Evolutionary conservation across 441 rosid genomes (phyloP).

Genomic region (Viola pubescens): DNA sequence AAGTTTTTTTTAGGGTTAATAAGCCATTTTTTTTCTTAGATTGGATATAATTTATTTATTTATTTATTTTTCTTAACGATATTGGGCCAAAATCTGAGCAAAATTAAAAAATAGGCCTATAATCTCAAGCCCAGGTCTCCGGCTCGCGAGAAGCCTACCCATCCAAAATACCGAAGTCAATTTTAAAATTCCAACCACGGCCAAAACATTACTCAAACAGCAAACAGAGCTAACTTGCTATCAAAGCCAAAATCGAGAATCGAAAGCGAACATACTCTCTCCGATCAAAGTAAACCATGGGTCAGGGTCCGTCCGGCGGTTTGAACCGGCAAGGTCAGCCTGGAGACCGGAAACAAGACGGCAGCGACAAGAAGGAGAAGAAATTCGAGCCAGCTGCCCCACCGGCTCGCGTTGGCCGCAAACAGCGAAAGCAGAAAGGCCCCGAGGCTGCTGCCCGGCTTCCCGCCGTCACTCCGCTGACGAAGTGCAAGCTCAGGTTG

Average conservation of each 20-base stretch:
- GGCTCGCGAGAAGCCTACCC: too few species aligned
- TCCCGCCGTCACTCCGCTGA: slow-evolving; percentile 75
- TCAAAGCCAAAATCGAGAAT: slow-evolving; percentile 12
- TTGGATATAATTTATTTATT: too few species aligned
- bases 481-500: slow-evolving; percentile 76
- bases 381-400: slow-evolving; percentile 74
- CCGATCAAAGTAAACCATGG: slow-evolving; percentile 12
- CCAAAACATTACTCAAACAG: not conserved
- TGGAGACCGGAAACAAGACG: slow-evolving; percentile 24
- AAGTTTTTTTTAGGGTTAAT: too few species aligned
- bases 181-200: too few species aligned
- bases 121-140: too few species aligned
- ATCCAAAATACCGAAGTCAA: too few species aligned
- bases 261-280: not conserved
- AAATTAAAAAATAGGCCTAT: too few species aligned
- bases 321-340: slow-evolving; percentile 20
- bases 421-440: slow-evolving; percentile 86
- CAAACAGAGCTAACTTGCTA: slow-evolving; percentile 10
- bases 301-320: slow-evolving; percentile 29
- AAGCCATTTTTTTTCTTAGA: too few species aligned
- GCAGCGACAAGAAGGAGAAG: slow-evolving; percentile 28
- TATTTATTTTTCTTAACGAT: too few species aligned
- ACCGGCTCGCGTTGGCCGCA: slow-evolving; percentile 81
- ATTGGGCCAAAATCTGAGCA: too few species aligned
- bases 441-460: slow-evolving; percentile 86